Conservation (phyloP, 306 rosid genomes). For the Hylodesmum podocarpum region DNA sequence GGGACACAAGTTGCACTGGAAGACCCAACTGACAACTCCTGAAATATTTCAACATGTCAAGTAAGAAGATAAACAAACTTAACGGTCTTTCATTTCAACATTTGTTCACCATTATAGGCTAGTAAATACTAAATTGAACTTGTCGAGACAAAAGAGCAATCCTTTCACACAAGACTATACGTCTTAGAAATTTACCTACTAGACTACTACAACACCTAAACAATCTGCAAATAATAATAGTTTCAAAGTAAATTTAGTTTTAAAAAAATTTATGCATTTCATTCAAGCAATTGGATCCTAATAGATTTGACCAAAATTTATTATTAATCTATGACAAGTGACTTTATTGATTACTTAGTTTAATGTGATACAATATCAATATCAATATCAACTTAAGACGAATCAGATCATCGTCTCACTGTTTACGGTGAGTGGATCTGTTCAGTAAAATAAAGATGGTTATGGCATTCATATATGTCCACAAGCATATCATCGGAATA, state of each 20-base stretch:
- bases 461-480: not conserved
- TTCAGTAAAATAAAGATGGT: not conserved
- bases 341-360: not conserved
- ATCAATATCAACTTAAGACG: not conserved
- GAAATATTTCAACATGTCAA: slow-evolving; percentile 23
- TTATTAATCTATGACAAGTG: not conserved
- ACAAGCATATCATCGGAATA: not conserved
- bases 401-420: not conserved
- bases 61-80: slow-evolving; percentile 23
- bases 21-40: slow-evolving; percentile 15
- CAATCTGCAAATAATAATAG: not conserved
- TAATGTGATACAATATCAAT: not conserved
- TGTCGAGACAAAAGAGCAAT: not conserved
- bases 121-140: not conserved
- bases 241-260: not conserved
- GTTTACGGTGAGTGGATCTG: not conserved
- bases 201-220: not conserved
- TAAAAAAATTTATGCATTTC: not conserved
- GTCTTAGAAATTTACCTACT: not conserved
- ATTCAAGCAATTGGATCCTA: not conserved
- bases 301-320: not conserved
- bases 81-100: slow-evolving; percentile 2
- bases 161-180: not conserved
- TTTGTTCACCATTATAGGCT: not conserved
- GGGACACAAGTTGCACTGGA: not conserved